Conservation (phyloP, 2,329 filamentous ascomycete species). For the Cytospora schulzeri region DNA sequence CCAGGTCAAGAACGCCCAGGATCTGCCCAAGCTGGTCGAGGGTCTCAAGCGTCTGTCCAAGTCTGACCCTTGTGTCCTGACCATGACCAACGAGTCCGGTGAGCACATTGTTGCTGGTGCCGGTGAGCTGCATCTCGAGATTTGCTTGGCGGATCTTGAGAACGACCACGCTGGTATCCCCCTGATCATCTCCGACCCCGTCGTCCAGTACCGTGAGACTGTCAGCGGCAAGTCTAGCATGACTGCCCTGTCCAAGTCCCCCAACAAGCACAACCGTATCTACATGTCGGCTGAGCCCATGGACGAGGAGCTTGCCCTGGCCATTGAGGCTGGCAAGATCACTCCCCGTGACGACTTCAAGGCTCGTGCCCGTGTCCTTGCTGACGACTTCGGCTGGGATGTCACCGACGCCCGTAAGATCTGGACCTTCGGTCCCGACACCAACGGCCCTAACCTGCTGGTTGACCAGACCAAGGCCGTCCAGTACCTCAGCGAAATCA, state of each 20-base stretch:
- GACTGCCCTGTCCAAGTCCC: conserved; percentile 97
- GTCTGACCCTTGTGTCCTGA: conserved; percentile 98
- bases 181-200: conserved; percentile 95
- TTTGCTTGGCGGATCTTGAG: conserved; percentile 99
- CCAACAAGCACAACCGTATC: conserved; percentile 99
- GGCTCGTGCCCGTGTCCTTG: conserved; percentile 91
- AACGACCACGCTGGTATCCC: conserved; percentile 99
- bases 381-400: conserved; percentile 98
- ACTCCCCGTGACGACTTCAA: conserved; percentile 98
- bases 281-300: conserved; percentile 93
- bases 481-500: conserved; percentile 99
- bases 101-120: conserved; percentile 99
- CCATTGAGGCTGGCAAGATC: conserved; percentile 92
- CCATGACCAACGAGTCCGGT: conserved; percentile 84
- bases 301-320: conserved; percentile 84
- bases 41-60: conserved; percentile 99
- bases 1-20: conserved; percentile 99
- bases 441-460: conserved; percentile 95
- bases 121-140: conserved; percentile 99
- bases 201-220: conserved; percentile 98
- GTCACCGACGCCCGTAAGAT: conserved; percentile 99
- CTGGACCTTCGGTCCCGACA: conserved; percentile 99
- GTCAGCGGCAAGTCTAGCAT: conserved; percentile 85
- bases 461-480: conserved; percentile 99
- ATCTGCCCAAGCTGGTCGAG: conserved; percentile 99